Evolutionary conservation across 2,329 filamentous ascomycete species (phyloP).

Genomic region (Dendrostoma leiphaemia): DNA sequence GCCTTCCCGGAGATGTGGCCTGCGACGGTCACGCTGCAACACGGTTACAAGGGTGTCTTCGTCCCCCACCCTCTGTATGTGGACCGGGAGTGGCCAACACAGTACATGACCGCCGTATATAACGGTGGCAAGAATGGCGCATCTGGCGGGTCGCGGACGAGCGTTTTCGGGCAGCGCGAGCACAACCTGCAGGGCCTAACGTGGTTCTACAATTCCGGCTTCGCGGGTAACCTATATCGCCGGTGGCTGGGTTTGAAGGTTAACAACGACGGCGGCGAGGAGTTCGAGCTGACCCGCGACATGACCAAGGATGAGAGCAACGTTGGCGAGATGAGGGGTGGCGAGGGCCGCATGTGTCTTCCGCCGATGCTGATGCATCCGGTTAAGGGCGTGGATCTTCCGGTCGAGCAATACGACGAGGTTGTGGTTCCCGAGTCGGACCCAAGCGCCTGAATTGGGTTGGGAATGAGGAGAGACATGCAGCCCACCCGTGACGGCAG

Average conservation of each 20-base stretch:
- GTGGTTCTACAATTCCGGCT: conserved; percentile 90
- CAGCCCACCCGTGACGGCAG: neutral
- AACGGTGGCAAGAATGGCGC: conserved; percentile 77
- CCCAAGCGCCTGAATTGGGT: conserved; percentile 36
- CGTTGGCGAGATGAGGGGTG: conserved; percentile 56
- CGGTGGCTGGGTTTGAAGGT: conserved; percentile 84
- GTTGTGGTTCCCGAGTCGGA: conserved; percentile 49
- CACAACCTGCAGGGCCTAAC: conserved; percentile 84
- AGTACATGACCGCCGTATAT: conserved; percentile 74
- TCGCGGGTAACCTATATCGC: conserved; percentile 77
- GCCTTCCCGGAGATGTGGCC: conserved; percentile 99
- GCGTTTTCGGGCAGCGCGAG: conserved; percentile 79
- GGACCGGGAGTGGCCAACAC: conserved; percentile 80
- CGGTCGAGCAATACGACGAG: conserved; percentile 56
- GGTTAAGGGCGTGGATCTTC: conserved; percentile 71
- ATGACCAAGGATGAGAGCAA: conserved; percentile 45
- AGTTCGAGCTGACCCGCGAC: conserved; percentile 64
- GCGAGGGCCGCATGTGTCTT: conserved; percentile 85
- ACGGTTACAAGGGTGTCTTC: conserved; percentile 89
- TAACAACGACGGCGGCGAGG: conserved; percentile 74
- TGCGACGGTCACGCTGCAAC: conserved; percentile 80
- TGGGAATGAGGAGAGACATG: neutral
- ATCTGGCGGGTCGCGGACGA: conserved; percentile 69
- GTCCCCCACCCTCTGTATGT: conserved; percentile 87
- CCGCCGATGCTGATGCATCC: conserved; percentile 89